Evolutionary conservation across 306 rosid genomes (phyloP), one percentile per base, ranked within the genome.

Genomic region (Gleditsia sinensis): DNA sequence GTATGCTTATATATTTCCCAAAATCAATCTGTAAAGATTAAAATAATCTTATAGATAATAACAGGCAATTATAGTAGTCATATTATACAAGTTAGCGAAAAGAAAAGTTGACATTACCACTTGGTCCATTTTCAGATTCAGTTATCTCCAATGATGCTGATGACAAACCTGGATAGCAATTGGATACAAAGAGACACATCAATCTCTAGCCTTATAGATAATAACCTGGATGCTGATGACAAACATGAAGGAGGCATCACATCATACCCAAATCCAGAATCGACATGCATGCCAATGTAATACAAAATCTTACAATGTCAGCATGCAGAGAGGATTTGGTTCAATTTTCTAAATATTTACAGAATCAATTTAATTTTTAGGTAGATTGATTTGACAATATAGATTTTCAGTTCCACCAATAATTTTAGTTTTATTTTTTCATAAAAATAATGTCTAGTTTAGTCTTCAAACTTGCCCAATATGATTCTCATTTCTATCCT

Each of bases 121-220:
- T 74, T 57, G 46, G 32, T 71, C 83, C 81, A n/a, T 50, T 85
- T 85, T 77, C 87, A 71, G 83, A 71, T 68, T 88, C 89, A 16
- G 70, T 21, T 57, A 88, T 81, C 75, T 88, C 88, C 82, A 88
- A 75, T 75, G 92, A 88, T n/a, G 89, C 89, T 0, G 92, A 80
- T 48, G 92, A 88, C 69, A 88, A 73, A 40, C 92, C 88, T 88
- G 84, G 51, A 82, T n/a, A n/a, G n/a, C n/a, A n/a, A n/a, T n/a
- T n/a, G n/a, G 58, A 33, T 27, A 42, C 13, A 32, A 25, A 50
- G 5, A 40, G 8, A 21, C 36, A 46, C 12, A 58, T 71, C 5
- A 8, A 17, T n/a, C n/a, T 76, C 51, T 39, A 17, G 1, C 11
- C 14, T 48, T 46, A n/a, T n/a, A n/a, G n/a, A n/a, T n/a, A n/a